Percentiles rank a stretch among this genome's conserved stretches.
Evolutionary conservation across 176 grass and related monocot genomes (phyloP).

Genomic region (Paspalum notatum): DNA sequence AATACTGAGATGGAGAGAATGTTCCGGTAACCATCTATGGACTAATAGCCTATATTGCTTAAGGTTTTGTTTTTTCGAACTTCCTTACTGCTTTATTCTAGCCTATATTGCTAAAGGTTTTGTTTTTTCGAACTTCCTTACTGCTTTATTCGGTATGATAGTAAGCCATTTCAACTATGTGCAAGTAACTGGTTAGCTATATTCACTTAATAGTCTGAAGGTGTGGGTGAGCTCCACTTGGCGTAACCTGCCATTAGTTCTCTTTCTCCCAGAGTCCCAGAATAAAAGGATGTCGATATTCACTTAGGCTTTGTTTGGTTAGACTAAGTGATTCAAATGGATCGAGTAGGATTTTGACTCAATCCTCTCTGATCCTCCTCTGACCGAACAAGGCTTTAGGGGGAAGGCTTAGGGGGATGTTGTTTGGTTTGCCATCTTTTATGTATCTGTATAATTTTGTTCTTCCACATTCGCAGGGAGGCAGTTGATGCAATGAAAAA

Average conservation of each 20-base stretch:
- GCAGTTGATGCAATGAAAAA: constrained; percentile 21
- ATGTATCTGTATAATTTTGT: background rate
- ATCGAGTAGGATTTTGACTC: too few species aligned
- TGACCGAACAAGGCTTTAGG: too few species aligned
- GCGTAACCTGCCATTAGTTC: background rate
- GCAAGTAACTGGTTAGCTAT: background rate
- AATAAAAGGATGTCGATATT: background rate
- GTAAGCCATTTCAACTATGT: background rate
- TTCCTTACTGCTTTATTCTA: background rate
- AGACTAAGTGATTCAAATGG: too few species aligned
- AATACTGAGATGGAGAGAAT: constrained; percentile 22
- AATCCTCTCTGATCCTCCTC: too few species aligned
- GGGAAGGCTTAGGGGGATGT: too few species aligned
- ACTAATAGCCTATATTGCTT: background rate
- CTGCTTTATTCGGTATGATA: background rate
- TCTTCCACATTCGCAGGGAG: background rate
- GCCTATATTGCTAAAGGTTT: background rate
- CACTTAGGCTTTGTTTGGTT: too few species aligned
- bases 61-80: background rate
- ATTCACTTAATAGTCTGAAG: background rate
- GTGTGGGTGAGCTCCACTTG: background rate
- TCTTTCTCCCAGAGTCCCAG: background rate
- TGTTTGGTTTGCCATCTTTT: background rate
- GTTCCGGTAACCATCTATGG: constrained; percentile 8
- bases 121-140: background rate